Evolutionary conservation across 2,329 filamentous ascomycete species (phyloP).

Genomic region (Thelonectria blattea): DNA sequence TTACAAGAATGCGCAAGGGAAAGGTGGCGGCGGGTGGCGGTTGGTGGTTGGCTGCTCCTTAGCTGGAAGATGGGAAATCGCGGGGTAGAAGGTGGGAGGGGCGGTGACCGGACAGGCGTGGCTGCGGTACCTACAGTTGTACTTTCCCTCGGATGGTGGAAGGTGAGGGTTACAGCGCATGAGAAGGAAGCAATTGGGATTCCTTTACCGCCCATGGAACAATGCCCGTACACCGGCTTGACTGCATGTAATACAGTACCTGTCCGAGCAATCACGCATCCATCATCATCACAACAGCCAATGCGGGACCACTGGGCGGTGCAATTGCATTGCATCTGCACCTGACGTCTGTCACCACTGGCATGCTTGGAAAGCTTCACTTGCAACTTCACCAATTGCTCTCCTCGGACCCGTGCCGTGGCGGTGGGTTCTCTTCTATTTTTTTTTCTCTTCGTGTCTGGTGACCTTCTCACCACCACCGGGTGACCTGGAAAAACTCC

Average conservation of each 20-base stretch:
- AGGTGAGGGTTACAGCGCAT: too few species aligned
- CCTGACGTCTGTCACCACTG: conserved; percentile 4
- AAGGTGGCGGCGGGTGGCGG: conserved; percentile 8
- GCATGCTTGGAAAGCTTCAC: background rate
- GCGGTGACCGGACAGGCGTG: background rate
- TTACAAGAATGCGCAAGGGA: conserved; percentile 19
- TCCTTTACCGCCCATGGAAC: too few species aligned
- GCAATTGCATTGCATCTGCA: conserved; percentile 7
- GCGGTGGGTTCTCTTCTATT: conserved; percentile 16
- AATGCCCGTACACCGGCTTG: background rate
- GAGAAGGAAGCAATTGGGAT: too few species aligned
- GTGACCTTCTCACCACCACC: conserved; percentile 17
- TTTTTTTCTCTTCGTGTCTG: conserved; percentile 10
- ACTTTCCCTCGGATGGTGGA: too few species aligned
- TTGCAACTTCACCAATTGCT: background rate
- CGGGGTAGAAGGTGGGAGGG: conserved; percentile 31
- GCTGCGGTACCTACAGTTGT: background rate
- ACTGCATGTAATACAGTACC: background rate
- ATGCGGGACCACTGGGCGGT: conserved; percentile 11
- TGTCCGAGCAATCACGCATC: background rate
- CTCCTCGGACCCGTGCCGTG: conserved; percentile 26
- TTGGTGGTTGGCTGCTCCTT: conserved; percentile 11
- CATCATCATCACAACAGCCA: background rate
- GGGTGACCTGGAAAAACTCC: conserved; percentile 12
- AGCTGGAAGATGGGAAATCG: conserved; percentile 28